Evolutionary conservation across 805 yeast genomes (phyloP).

Genomic region (Pichia nanzhaoensis): DNA sequence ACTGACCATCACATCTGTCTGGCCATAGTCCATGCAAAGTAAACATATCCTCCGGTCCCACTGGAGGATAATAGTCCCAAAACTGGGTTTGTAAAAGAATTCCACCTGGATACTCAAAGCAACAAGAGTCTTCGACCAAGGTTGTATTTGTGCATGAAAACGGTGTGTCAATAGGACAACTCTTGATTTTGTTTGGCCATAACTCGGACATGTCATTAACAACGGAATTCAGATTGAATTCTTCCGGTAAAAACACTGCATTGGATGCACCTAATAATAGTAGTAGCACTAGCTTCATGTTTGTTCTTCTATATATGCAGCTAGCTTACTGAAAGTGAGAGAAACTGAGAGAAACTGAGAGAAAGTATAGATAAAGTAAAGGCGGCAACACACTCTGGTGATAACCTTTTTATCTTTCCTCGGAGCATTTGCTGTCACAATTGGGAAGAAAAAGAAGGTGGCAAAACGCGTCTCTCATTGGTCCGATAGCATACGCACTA

Average conservation of each 20-base stretch:
- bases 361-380: too few species aligned
- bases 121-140: slow-evolving; percentile 56
- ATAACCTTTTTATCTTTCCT: too few species aligned
- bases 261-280: background rate
- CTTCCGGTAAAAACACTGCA: background rate
- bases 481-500: slow-evolving; percentile 1
- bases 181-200: slow-evolving; percentile 8
- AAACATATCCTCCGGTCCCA: slow-evolving; percentile 64
- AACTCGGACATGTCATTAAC: background rate
- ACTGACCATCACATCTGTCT: slow-evolving; percentile 79
- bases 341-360: too few species aligned
- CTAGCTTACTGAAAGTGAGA: too few species aligned
- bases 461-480: background rate
- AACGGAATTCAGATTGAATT: background rate
- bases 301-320: too few species aligned
- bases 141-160: slow-evolving; percentile 54
- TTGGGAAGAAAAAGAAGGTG: background rate
- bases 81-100: slow-evolving; percentile 79
- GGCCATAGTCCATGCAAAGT: slow-evolving; percentile 90
- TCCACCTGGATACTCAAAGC: slow-evolving; percentile 86
- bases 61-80: slow-evolving; percentile 80
- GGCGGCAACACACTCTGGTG: too few species aligned
- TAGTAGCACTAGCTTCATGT: background rate
- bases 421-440: too few species aligned
- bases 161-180: slow-evolving; percentile 55